Conservation (phyloP, 73 alveolate genomes). For the Tetrahymena thermophila region DNA sequence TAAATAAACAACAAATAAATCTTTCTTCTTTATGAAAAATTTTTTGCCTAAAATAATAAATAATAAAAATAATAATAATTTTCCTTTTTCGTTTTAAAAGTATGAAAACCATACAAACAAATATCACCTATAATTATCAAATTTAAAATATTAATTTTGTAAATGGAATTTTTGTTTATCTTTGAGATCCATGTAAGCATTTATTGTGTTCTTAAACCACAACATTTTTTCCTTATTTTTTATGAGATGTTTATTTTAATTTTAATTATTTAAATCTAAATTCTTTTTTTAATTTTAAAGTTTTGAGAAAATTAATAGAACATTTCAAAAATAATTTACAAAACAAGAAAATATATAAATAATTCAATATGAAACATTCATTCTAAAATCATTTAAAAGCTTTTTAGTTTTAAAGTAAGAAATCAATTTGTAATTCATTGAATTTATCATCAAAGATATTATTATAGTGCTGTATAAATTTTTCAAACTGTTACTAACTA, state of each 20-base stretch:
- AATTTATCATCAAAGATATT: neutral
- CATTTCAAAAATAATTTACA: too few relatives aligned
- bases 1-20: too few relatives aligned
- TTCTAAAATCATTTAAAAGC: neutral
- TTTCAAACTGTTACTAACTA: neutral
- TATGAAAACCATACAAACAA: neutral
- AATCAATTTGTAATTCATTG: neutral
- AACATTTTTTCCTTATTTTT: too few relatives aligned
- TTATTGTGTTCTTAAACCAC: neutral
- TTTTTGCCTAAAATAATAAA: neutral
- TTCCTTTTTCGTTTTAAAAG: neutral
- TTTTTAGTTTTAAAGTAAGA: neutral
- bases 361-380: too few relatives aligned
- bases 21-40: too few relatives aligned
- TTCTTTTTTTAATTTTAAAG: too few relatives aligned
- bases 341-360: too few relatives aligned
- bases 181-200: neutral
- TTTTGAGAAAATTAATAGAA: too few relatives aligned
- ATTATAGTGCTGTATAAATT: too few relatives aligned
- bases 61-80: neutral
- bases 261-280: too few relatives aligned
- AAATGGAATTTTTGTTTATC: neutral
- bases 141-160: neutral
- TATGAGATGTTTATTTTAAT: too few relatives aligned
- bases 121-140: neutral